Evolutionary conservation across 805 yeast genomes (phyloP).

Genomic region (Saccharomyces jurei): DNA sequence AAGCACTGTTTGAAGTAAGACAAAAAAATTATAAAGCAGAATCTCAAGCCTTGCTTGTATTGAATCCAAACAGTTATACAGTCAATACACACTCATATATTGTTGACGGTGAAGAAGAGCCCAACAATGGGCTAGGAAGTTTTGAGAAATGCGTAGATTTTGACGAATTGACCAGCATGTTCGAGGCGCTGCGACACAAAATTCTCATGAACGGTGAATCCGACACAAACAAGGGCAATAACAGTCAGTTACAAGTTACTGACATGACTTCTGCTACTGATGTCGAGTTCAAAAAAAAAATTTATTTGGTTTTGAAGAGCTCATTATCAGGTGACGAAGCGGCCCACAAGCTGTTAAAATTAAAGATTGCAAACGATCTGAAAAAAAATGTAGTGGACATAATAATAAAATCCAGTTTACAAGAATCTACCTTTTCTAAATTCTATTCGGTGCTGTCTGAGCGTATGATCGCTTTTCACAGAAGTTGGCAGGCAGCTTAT

Average conservation of each 20-base stretch:
- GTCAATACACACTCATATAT: slow-evolving; percentile 1
- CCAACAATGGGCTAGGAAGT: not conserved
- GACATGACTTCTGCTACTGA: slow-evolving; percentile 66
- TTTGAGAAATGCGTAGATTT: slow-evolving; percentile 3
- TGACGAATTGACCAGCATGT: slow-evolving; percentile 1
- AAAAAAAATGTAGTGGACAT: slow-evolving; percentile 57
- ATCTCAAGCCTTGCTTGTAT: not conserved
- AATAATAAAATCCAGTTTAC: slow-evolving; percentile 72
- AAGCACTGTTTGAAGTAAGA: slow-evolving; percentile 44
- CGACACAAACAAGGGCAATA: slow-evolving; percentile 1
- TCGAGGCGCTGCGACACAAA: not conserved
- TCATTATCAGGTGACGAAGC: slow-evolving; percentile 90
- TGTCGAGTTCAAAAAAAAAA: slow-evolving; percentile 60
- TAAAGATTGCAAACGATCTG: slow-evolving; percentile 36
- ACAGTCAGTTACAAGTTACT: slow-evolving; percentile 27
- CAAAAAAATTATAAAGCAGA: slow-evolving; percentile 32
- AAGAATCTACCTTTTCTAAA: slow-evolving; percentile 80
- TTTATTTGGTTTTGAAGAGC: slow-evolving; percentile 79
- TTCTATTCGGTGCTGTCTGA: slow-evolving; percentile 74
- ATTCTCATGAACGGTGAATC: not conserved
- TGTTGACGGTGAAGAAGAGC: slow-evolving; percentile 7
- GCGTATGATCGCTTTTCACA: slow-evolving; percentile 44
- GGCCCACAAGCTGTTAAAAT: slow-evolving; percentile 67
- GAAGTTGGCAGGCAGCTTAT: slow-evolving; percentile 53
- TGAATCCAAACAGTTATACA: slow-evolving; percentile 29